A percentile compares a stretch with the other conserved stretches of the same genome.
Conservation (phyloP, 2,329 filamentous ascomycete genomes). For the Aaosphaeria arxii region DNA sequence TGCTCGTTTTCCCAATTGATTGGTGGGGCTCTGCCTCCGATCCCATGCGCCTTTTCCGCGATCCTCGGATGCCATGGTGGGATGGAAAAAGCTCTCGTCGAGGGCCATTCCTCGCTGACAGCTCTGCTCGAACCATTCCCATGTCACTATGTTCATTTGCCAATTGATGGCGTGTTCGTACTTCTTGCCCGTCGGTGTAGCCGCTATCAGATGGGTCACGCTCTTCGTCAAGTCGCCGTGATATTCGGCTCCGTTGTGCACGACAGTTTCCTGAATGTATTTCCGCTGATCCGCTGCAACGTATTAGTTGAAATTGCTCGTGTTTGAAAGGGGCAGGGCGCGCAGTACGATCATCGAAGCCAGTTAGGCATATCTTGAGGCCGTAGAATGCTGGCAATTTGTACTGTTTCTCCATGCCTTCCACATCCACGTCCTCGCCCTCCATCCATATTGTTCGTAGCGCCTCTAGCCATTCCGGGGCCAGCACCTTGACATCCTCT, state of each 20-base stretch:
- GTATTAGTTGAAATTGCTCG: constrained; percentile 20
- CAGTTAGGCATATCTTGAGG: constrained; percentile 66
- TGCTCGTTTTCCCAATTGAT: constrained; percentile 37
- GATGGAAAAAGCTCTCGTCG: constrained; percentile 82
- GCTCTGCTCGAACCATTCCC: constrained; percentile 84
- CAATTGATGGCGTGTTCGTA: constrained; percentile 84
- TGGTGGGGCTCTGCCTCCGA: constrained; percentile 36
- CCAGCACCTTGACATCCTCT: constrained; percentile 79
- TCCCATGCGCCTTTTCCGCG: constrained; percentile 78
- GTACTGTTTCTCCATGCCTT: constrained; percentile 64
- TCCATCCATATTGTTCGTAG: constrained; percentile 77
- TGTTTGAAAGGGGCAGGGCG: not conserved
- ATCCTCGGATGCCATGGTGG: constrained; percentile 63
- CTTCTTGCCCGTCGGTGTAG: constrained; percentile 78
- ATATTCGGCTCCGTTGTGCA: constrained; percentile 74
- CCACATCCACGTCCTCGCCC: constrained; percentile 72
- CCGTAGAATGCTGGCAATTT: constrained; percentile 62
- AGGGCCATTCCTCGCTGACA: constrained; percentile 84
- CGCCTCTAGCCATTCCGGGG: constrained; percentile 79
- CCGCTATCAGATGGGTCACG: constrained; percentile 85
- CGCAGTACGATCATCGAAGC: constrained; percentile 63
- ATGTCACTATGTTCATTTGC: constrained; percentile 73
- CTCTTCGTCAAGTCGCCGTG: constrained; percentile 80
- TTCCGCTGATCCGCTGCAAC: constrained; percentile 61
- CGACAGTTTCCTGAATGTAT: constrained; percentile 65